A percentile compares a stretch with the other conserved stretches of the same genome.
These are phyloP conservation scores for Astragalus membranaceus DNA, from an alignment of 306 rosid species.

Conservation along the genomic window DNA sequence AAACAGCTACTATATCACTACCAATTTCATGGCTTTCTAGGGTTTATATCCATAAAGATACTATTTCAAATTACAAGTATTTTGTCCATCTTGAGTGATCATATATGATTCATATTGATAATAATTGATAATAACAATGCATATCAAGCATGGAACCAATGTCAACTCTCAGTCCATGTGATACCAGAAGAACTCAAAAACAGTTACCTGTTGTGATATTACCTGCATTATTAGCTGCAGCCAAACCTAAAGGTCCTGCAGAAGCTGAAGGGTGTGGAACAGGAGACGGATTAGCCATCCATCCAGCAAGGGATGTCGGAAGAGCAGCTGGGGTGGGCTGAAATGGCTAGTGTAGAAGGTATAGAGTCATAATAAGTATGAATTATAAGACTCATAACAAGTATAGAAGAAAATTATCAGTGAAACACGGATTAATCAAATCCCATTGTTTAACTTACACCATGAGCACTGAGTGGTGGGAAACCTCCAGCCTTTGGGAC, in stretches of 20 bases:
- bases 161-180: background rate
- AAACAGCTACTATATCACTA: background rate
- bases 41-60: background rate
- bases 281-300: constrained; percentile 93
- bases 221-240: constrained; percentile 73
- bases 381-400: constrained; percentile 20
- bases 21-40: constrained; percentile 4
- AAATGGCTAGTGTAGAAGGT: constrained; percentile 65
- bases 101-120: background rate
- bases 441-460: constrained; percentile 53
- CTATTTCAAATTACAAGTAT: constrained; percentile 5
- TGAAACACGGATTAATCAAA: background rate
- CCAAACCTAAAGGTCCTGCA: constrained; percentile 87
- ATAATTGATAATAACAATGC: background rate
- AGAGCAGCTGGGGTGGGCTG: constrained; percentile 85
- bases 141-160: background rate
- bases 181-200: background rate
- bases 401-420: background rate
- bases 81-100: constrained; percentile 7
- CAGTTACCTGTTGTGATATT: constrained; percentile 1
- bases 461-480: constrained; percentile 88
- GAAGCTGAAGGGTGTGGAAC: constrained; percentile 92
- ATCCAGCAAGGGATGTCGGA: constrained; percentile 92
- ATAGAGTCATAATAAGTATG: constrained; percentile 26
- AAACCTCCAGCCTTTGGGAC: constrained; percentile 93